A percentile compares a stretch with the other conserved stretches of the same genome.
These are phyloP conservation scores for Lactarius evosmus DNA, from an alignment of 768 basidiomycete genomes.

Conservation along the genomic window DNA sequence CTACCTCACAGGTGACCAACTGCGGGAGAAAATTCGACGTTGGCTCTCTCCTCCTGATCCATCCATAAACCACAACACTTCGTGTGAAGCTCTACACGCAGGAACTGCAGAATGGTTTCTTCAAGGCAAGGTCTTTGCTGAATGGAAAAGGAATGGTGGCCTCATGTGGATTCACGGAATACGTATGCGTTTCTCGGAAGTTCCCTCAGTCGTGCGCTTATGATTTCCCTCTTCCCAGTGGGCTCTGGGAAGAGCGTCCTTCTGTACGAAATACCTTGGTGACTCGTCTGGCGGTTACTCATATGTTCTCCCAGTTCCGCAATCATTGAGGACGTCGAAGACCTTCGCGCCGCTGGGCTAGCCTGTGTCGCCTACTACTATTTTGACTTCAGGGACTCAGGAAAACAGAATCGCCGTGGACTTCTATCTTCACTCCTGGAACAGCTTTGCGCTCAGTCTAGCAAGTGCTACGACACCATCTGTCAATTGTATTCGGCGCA, in stretches of 20 bases:
- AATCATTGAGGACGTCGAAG: slow-evolving; percentile 6
- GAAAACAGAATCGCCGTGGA: slow-evolving; percentile 7
- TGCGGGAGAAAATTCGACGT: background rate
- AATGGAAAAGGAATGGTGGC: slow-evolving; percentile 4
- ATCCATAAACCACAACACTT: background rate
- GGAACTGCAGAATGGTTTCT: slow-evolving; percentile 13
- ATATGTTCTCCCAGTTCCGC: background rate
- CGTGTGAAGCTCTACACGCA: background rate
- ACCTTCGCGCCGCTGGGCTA: background rate
- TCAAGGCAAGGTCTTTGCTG: background rate
- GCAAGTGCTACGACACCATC: background rate
- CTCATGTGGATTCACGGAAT: slow-evolving; percentile 20
- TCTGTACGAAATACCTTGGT: background rate
- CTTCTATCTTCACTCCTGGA: slow-evolving; percentile 11
- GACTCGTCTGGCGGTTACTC: background rate
- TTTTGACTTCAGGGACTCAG: slow-evolving; percentile 10
- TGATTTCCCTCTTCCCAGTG: background rate
- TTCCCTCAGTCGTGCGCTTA: background rate
- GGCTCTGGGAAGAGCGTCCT: slow-evolving; percentile 15
- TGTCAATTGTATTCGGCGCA: background rate
- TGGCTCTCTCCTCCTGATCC: slow-evolving; percentile 4
- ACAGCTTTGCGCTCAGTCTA: slow-evolving; percentile 9
- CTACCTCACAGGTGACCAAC: background rate
- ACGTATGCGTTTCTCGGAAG: background rate
- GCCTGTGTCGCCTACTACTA: slow-evolving; percentile 18